Base-by-base conservation (phyloP, 2,329 filamentous ascomycete genomes). In the Colletotrichum sublineola region DNA sequence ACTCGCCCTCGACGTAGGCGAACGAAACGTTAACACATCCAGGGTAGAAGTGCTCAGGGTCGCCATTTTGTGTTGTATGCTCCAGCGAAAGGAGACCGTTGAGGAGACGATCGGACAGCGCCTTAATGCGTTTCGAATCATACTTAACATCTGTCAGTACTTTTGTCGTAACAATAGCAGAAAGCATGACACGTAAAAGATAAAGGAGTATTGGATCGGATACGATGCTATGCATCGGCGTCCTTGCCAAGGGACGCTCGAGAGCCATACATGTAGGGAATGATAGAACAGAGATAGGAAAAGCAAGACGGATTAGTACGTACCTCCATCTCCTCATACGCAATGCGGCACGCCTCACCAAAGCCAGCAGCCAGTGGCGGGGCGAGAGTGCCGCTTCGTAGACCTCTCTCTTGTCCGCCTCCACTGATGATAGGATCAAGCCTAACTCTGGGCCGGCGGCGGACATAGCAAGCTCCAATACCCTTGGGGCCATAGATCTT, bases 401-500 rank as follows among this genome's bases (percentile, higher is more conserved):
- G 85, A 76, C 96, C 96, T 86, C 96, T 90, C 86, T 99, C 96
- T 82, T 99, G 96, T 7, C 96, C 96, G 83, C 96, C 96, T 73
- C 96, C 96, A 68, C 91, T 97, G 84, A 99, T 99, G 80, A 99
- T 92, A 63, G 96, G 96, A 72, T 99, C 96, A 70, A 99, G 86
- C 82, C 96, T 94, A 76, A 99, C 96, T 81, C 96, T 92, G 1
- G 96, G 96, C 70, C 96, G 90, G 85, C 96, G 91, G 79, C 96
- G 93, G 61, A 99, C 94, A 79, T 96, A 99, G 84, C 96, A 99
- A 71, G 96, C 96, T 71, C 96, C 96, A 69, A 99, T 94, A 44
- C 96, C 96, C 87, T 97, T 99, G 66, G 96, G 96, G 36, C 96
- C 96, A 80, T 99, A 99, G 67, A 99, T 97, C 85, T 99, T 99